Evolutionary conservation across 768 basidiomycete species (phyloP).

Genomic region (Suillus paluster): DNA sequence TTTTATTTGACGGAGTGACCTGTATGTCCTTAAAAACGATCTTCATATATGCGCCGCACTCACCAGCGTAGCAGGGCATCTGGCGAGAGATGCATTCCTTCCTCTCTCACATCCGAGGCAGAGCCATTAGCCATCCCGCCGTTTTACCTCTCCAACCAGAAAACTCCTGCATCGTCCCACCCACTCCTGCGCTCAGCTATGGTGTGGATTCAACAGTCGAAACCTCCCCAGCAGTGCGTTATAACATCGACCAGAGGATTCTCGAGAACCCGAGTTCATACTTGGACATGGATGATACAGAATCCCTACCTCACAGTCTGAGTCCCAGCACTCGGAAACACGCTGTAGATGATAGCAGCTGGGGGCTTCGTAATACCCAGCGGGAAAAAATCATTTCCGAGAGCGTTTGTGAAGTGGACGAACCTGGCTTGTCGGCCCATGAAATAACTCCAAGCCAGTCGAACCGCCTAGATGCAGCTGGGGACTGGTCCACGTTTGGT

Average conservation of each 20-base stretch:
- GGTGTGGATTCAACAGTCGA: background rate
- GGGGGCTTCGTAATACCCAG: slow-evolving; percentile 11
- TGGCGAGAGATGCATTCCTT: slow-evolving; percentile 31
- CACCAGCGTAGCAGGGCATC: background rate
- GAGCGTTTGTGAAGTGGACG: slow-evolving; percentile 3
- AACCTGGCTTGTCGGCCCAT: slow-evolving; percentile 10
- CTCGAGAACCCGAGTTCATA: slow-evolving; percentile 35
- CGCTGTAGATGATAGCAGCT: slow-evolving; percentile 11
- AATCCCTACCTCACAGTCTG: slow-evolving; percentile 23
- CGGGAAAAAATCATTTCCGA: slow-evolving; percentile 5
- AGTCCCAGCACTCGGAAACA: slow-evolving; percentile 33
- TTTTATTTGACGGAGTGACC: background rate
- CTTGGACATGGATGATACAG: slow-evolving; percentile 21
- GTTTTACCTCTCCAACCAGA: slow-evolving; percentile 15
- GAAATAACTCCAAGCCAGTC: slow-evolving; percentile 11
- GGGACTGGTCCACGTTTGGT: slow-evolving; percentile 43
- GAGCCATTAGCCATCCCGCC: slow-evolving; percentile 26
- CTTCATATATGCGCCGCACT: background rate
- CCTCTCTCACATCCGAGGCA: slow-evolving; percentile 37
- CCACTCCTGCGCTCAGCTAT: slow-evolving; percentile 10
- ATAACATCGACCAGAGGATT: slow-evolving; percentile 31
- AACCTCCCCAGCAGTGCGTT: background rate
- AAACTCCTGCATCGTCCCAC: background rate
- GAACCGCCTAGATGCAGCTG: slow-evolving; percentile 18
- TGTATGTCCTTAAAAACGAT: background rate